Evolutionary conservation across 176 grass and related monocot genomes (phyloP).

Genomic region (Oryza coarctata): DNA sequence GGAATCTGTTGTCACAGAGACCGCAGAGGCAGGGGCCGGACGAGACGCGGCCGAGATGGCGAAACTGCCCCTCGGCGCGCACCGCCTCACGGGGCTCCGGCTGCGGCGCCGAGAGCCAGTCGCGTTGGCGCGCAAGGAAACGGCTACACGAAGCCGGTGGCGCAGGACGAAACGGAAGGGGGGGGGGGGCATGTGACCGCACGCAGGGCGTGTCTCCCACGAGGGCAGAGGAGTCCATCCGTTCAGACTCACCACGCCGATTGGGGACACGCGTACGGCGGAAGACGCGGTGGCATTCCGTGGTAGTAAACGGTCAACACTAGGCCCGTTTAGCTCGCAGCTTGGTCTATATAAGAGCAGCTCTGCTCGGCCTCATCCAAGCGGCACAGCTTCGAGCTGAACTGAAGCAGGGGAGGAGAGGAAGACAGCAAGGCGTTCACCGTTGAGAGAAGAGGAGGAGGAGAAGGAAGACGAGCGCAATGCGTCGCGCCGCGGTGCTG

Average conservation of each 20-base stretch:
- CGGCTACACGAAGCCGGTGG: neutral
- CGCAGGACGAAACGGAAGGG: neutral
- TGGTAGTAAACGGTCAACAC: neutral
- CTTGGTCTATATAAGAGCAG: constrained; percentile 23
- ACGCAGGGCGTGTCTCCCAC: constrained; percentile 21
- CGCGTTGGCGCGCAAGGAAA: neutral
- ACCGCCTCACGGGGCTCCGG: neutral
- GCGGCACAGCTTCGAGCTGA: too few species aligned
- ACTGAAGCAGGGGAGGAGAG: neutral
- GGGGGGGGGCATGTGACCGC: constrained; percentile 18
- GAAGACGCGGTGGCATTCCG: neutral
- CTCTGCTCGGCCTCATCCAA: neutral
- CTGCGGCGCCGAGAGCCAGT: neutral
- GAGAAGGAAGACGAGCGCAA: neutral
- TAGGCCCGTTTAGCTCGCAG: neutral
- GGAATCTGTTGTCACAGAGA: neutral
- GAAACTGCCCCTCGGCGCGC: neutral
- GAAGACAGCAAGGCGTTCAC: neutral
- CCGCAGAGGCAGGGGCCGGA: neutral
- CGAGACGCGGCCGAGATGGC: neutral
- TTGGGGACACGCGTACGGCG: constrained; percentile 27
- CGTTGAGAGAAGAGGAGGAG: neutral
- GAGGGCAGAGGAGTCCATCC: neutral
- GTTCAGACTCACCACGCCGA: neutral
- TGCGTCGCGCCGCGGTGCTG: constrained; percentile 20